phyloP scores from a whole-genome alignment of 2,329 filamentous ascomycete genomes.

The Ophiostoma triangulosporum region DNA sequence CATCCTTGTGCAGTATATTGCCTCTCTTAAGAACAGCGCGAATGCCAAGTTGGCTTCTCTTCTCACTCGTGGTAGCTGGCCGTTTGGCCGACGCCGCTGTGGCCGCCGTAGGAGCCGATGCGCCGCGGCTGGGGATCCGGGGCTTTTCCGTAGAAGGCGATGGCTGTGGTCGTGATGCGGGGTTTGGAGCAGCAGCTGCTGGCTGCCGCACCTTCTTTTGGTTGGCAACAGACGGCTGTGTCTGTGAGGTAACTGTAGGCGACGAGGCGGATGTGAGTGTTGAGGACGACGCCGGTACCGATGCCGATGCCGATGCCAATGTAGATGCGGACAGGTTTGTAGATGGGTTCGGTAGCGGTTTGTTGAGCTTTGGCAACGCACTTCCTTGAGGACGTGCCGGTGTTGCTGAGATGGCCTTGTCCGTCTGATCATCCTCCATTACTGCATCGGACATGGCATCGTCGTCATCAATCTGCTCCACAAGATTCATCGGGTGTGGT shows the following conservation, averaged over 20 bases:
- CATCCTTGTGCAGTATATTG: slow-evolving; percentile 27
- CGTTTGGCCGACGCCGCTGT: slow-evolving; percentile 3
- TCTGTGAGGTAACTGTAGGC: background rate
- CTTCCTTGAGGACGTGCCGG: background rate
- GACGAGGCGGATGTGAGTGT: background rate
- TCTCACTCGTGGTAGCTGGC: background rate
- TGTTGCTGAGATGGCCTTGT: no score
- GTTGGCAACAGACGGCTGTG: slow-evolving; percentile 22
- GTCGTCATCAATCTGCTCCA: slow-evolving; percentile 19
- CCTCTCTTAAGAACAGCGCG: slow-evolving; percentile 38
- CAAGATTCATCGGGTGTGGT: background rate
- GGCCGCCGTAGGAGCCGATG: background rate
- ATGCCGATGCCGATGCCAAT: background rate
- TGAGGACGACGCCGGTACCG: background rate
- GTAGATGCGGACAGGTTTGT: background rate
- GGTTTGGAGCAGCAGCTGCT: slow-evolving; percentile 5
- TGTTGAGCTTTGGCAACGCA: background rate
- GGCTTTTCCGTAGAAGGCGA: background rate
- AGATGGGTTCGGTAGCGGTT: no score
- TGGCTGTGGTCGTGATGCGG: background rate
- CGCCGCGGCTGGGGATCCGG: background rate
- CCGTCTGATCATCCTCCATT: background rate
- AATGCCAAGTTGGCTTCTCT: slow-evolving; percentile 20
- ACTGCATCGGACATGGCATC: background rate
- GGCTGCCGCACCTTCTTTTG: slow-evolving; percentile 33